phyloP scores from a whole-genome alignment of 169 alveolate species.

The Cryptosporidium canis region DNA sequence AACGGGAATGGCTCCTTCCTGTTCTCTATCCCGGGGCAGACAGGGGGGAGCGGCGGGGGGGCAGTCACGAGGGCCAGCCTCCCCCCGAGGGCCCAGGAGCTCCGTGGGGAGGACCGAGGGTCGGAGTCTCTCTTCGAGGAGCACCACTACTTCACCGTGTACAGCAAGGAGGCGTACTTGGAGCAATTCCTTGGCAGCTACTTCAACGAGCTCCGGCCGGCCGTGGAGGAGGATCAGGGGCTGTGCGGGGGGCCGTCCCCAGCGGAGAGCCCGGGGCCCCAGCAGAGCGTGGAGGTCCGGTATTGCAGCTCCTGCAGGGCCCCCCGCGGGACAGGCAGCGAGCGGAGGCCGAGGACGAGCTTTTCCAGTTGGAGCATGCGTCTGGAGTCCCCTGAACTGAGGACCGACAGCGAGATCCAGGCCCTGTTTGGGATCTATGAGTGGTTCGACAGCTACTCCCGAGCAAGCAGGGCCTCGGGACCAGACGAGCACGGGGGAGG shows the following conservation, averaged over 20 bases:
- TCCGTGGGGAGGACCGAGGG: background rate
- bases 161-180: slow-evolving; percentile 2
- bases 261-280: background rate
- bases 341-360: background rate
- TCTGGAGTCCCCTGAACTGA: background rate
- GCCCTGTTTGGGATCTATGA: background rate
- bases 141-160: slow-evolving; percentile 34
- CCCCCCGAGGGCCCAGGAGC: background rate
- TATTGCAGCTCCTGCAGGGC: background rate
- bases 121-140: background rate
- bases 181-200: background rate
- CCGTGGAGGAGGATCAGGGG: background rate
- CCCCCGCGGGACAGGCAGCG: background rate
- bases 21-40: background rate
- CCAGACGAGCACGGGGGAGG: background rate
- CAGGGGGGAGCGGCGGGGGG: too few species aligned
- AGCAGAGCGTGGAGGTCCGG: background rate
- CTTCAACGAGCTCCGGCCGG: background rate
- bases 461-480: background rate
- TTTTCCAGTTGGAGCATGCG: slow-evolving; percentile 1
- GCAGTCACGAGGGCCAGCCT: too few species aligned
- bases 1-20: background rate
- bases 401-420: background rate
- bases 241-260: background rate
- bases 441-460: slow-evolving; percentile 12